These are phyloP conservation scores for Hymenochaete sp. DNA, from an alignment of 1,284 basidiomycete species.

Conservation along the genomic window DNA sequence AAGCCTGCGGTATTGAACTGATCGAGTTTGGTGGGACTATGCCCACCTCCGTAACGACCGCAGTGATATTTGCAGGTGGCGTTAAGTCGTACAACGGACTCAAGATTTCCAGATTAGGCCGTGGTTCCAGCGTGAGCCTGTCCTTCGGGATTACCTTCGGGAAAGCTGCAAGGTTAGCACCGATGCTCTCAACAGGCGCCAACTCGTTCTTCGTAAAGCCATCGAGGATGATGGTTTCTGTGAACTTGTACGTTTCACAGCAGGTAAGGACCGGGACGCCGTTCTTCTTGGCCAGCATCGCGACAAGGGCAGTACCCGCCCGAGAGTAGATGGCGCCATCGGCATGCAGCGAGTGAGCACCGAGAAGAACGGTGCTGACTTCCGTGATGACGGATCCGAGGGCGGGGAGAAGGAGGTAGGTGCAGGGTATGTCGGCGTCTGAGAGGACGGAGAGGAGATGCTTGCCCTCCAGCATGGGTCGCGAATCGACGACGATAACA, in stretches of 20 bases:
- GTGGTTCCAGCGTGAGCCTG: constrained; percentile 28
- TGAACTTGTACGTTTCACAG: constrained; percentile 98
- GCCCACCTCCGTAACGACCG: constrained; percentile 93
- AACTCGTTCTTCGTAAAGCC: constrained; percentile 95
- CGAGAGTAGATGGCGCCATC: constrained; percentile 94
- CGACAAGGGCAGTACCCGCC: constrained; percentile 91
- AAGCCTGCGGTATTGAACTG: constrained; percentile 67
- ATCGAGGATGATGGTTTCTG: constrained; percentile 88
- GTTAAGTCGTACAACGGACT: constrained; percentile 90
- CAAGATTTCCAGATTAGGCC: constrained; percentile 52
- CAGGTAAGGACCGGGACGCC: constrained; percentile 93
- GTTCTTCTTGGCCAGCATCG: constrained; percentile 89
- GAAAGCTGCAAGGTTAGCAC: constrained; percentile 30
- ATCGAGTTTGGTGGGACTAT: constrained; percentile 83
- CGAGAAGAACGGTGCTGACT: constrained; percentile 78
- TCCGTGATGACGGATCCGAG: constrained; percentile 75
- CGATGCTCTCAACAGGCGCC: constrained; percentile 30
- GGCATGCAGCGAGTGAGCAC: constrained; percentile 89
- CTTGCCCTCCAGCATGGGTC: constrained; percentile 90
- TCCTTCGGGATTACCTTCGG: constrained; percentile 32
- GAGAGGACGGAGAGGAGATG: constrained; percentile 67
- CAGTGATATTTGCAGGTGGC: constrained; percentile 82
- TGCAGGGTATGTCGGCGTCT: constrained; percentile 73
- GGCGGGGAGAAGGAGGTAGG: constrained; percentile 87
- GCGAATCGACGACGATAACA: constrained; percentile 91